Evolutionary conservation across 352 stramenopile genomes (phyloP).

Genomic region (Phytopythium oedochilum): DNA sequence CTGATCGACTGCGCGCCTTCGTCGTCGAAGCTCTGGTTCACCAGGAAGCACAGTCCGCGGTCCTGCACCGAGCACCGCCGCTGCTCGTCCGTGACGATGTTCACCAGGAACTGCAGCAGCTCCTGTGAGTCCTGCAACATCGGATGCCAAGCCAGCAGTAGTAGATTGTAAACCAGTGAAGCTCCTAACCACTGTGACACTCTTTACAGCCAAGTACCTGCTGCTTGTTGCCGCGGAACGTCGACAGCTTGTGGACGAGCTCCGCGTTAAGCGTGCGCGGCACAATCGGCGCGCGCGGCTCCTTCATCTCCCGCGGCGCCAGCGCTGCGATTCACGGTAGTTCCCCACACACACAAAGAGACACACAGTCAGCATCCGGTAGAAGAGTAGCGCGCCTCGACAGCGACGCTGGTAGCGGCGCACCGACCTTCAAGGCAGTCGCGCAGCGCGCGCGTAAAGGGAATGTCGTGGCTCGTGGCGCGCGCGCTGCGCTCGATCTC

Average conservation of each 20-base stretch:
- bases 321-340: slow-evolving; percentile 19
- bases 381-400: no score
- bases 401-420: neutral
- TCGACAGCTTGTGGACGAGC: slow-evolving; percentile 43
- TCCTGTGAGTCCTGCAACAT: slow-evolving; percentile 71
- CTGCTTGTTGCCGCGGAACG: slow-evolving; percentile 77
- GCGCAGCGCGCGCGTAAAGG: slow-evolving; percentile 58
- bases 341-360: no score
- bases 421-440: slow-evolving; percentile 68
- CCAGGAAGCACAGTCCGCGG: slow-evolving; percentile 46
- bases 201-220: slow-evolving; percentile 24
- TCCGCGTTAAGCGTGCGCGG: slow-evolving; percentile 55
- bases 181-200: no score
- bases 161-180: neutral
- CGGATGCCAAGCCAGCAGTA: neutral
- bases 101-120: slow-evolving; percentile 83
- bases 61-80: slow-evolving; percentile 43
- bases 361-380: neutral
- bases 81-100: slow-evolving; percentile 69
- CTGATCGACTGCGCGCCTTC: slow-evolving; percentile 49
- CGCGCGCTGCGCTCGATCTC: slow-evolving; percentile 51
- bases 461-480: slow-evolving; percentile 22
- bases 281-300: slow-evolving; percentile 29
- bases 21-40: slow-evolving; percentile 10
- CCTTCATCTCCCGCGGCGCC: slow-evolving; percentile 21